Conservation (phyloP, 202 grass and related monocot genomes). For the Zoysia matrella region DNA sequence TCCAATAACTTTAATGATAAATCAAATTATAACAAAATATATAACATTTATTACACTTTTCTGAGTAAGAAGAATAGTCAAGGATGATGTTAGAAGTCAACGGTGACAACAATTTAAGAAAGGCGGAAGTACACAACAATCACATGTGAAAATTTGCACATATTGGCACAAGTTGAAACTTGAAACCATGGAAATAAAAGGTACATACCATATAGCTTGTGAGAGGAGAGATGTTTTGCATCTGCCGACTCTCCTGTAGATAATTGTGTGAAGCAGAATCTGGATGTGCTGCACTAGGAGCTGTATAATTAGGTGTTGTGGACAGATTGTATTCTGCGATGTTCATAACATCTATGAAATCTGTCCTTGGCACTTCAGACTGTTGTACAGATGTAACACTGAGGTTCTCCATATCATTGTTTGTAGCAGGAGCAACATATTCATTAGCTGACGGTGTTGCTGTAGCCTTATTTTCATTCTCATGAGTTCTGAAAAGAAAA, state of each 20-base stretch:
- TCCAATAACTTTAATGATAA: too few relatives aligned
- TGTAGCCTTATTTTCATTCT: constrained; percentile 55
- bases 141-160: constrained; percentile 18
- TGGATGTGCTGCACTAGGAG: constrained; percentile 42
- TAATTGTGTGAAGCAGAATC: constrained; percentile 62
- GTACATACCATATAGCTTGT: constrained; percentile 73
- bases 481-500: constrained; percentile 54
- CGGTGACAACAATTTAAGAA: too few relatives aligned
- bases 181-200: constrained; percentile 16
- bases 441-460: constrained; percentile 44
- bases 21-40: too few relatives aligned
- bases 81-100: too few relatives aligned
- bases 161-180: not conserved
- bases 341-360: constrained; percentile 56
- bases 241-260: constrained; percentile 70
- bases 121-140: not conserved
- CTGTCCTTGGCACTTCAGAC: constrained; percentile 51
- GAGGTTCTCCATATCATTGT: constrained; percentile 46
- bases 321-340: constrained; percentile 56
- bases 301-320: constrained; percentile 53
- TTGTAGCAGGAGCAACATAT: constrained; percentile 46
- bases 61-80: too few relatives aligned
- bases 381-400: constrained; percentile 44
- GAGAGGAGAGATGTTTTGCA: constrained; percentile 74
- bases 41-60: too few relatives aligned